Base-by-base conservation (phyloP, 805 yeast genomes). In the Candida oleophila region DNA sequence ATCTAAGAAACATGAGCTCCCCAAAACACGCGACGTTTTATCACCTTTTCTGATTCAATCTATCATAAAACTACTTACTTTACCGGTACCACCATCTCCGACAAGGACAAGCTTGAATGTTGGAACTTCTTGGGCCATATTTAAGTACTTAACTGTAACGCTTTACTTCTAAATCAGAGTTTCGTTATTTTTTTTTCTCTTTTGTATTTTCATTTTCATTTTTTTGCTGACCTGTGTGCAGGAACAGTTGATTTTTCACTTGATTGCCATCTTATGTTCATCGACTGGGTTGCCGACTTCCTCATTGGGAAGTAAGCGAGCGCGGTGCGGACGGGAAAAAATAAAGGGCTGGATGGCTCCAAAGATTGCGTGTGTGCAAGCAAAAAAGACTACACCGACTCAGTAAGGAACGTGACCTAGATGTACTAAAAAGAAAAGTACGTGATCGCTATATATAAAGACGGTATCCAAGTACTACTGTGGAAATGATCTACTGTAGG, bases 61-160 rank as follows among this genome's bases (percentile, higher is more conserved):
- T n/a, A 32, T 40, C 39, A 36, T 16, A 36, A n/a, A 12, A 16
- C 14, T 16, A 76, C 82, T 56, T 62, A 79, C 84, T 76, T 94
- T 94, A 79, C 99, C 99, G 74, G 99, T 94, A 84, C 99, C 99
- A 82, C 99, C 99, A 71, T 94, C 99, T 72, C 99, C 99, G 76
- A 94, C 99, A 66, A 94, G 85, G 64, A 94, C 99, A 73, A 94
- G 84, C 81, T 94, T 94, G 77, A 94, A 94, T 58, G 96, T 89
- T 61, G 99, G 98, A 73, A 90, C 95, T 78, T 83, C 85, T 64
- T 75, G 76, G 62, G 87, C 82, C 88, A 84, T 83, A 55, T 49
- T 69, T 49, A 44, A 47, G 7, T 4, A 16, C 5, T 16, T 36
- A 15, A 19, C 39, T 36, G 8, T 34, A 16, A 15, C 8, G 19